Base-by-base conservation (phyloP, 805 yeast species). In the Saccharomycopsis lassenensis region DNA sequence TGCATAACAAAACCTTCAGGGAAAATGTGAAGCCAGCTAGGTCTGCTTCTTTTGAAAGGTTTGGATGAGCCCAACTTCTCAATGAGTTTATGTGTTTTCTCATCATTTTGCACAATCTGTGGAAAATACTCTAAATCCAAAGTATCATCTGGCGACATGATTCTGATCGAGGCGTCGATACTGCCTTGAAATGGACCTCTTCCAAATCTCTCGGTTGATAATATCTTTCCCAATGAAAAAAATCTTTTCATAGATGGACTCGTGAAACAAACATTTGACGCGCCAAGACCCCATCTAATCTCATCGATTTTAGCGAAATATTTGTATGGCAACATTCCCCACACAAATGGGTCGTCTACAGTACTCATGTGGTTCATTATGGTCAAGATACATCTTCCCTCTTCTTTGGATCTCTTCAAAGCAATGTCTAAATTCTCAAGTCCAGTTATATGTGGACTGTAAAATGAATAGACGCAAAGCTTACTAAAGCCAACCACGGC, bases 1-100 rank as follows among this genome's bases (percentile, higher is more conserved):
- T 91, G 98, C 36, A 89, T 69, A 4, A 89, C 97, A 54, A 78
- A 84, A 0, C 94, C 95, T 55, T 89, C 98, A 0, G 98, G 98
- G 56, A 84, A 89, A 3, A 86, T 74, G 54, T 89, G 97, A 40
- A 91, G 72, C 97, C 97, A 89, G 0, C 84, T 74, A 1, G 91
- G 78, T 40, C 69, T 72, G 11, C 65, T 56, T 38, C 87, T 61
- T 19, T 71, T 59, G 23, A 80, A 62, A 2, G 89, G 89, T 1
- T 30, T 16, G 4, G 7, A 21, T 24, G 21, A 4, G 8, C 30
- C 28, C 7, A 33, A 19, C 7, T 19, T 12, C 18, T 31, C 33
- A 7, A 31, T 12, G 3, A 33, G 11, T 11, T 26, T 15, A 16
- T 21, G n/a, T 15, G 33, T 34, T 5, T 18, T 26, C 7, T 16